Evolutionary conservation across 371 early-diverging fungal species (phyloP), one percentile per base, ranked within the genome.

Genomic region (Apophysomyces sp.): DNA sequence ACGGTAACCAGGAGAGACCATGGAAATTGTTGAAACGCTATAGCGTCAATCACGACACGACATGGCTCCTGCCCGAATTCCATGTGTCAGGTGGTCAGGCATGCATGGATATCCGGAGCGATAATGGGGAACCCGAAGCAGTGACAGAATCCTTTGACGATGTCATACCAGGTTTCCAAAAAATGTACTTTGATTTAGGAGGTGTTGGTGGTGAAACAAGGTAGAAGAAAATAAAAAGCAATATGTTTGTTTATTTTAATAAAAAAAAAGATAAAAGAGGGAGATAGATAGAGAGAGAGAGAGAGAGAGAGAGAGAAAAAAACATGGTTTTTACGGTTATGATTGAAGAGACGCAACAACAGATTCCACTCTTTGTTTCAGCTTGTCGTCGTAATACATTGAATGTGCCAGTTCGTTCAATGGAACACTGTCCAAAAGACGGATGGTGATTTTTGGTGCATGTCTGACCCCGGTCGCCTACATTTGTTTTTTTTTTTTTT

Each of bases 341-440:
- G n/a, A 9, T 44, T 44, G 49, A n/a, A 57, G 31, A 18, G 53
- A 18, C 28, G 26, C 26, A 11, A 58, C 61, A 36, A 72, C 77
- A n/a, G 63, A 67, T 2, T 74, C 60, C 0, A 80, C 78, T 52
- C 72, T 76, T 28, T 37, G 34, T 52, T 70, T 80, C 32, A 84
- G 65, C 40, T 41, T 56, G 3, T 69, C 68, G 28, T 62, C 61
- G 52, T 84, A 69, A 55, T 72, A 71, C 82, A 84, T 84, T 7
- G 67, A 56, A 40, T 71, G 71, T 21, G 82, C 84, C 51, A 84
- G 64, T 21, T 70, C 74, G 18, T 69, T 61, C 30, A 84, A 56
- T 31, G 77, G 71, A 16, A 82, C 63, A 4, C 77, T 76, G 61
- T 84, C 84, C 55, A 84, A 56, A 41, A 84, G 71, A 18, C 72